Base-by-base conservation (phyloP, 2,329 filamentous ascomycete species). In the Alternaria ethzedia region DNA sequence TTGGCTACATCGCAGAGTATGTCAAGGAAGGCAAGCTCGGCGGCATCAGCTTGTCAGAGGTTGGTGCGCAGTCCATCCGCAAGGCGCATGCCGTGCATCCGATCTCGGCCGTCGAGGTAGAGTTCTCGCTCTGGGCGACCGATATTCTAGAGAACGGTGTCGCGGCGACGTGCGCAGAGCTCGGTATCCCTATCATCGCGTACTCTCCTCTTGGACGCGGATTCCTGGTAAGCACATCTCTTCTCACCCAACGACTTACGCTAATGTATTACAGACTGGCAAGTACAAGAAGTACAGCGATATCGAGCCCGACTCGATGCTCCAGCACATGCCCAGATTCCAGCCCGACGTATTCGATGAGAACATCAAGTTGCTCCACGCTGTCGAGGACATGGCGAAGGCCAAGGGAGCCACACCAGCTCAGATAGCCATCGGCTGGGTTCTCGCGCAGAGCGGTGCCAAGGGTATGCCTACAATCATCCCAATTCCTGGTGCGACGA, bases 151-250 rank as follows among this genome's bases (percentile, higher is more conserved):
- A 84, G 17, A 89, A 90, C 64, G 88, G 84, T 17, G 83, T 90
- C 1, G 85, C 86, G 3, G 73, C 82, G 57, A 82, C 85, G 2
- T 89, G 88, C 65, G 84, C 82, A 2, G 85, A 94, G 74, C 79
- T 91, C 49, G 81, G 84, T 50, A 93, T 95, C 63, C 89, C 90
- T 0, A 81, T 94, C 51, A 80, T 93, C n/a, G 77, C 78, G 4
- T 94, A 93, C 79, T 90, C 89, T 47, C 91, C 92, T 1, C 82
- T 94, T 0, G 89, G 91, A 5, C 82, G 86, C 25, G 88, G 88
- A 1, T 86, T 88, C 80, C 70, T 82, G 74, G 81, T 72, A 77
- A 78, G 74, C 23, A 23, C n/a, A 32, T 4, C 23, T 12, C 17
- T 45, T 43, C 12, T n/a, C 20, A 3, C 6, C 5, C 11, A 13